Evolutionary conservation across 106 monocot species (phyloP), one percentile per base, ranked within the genome.

Genomic region (Narthecium ossifragum): DNA sequence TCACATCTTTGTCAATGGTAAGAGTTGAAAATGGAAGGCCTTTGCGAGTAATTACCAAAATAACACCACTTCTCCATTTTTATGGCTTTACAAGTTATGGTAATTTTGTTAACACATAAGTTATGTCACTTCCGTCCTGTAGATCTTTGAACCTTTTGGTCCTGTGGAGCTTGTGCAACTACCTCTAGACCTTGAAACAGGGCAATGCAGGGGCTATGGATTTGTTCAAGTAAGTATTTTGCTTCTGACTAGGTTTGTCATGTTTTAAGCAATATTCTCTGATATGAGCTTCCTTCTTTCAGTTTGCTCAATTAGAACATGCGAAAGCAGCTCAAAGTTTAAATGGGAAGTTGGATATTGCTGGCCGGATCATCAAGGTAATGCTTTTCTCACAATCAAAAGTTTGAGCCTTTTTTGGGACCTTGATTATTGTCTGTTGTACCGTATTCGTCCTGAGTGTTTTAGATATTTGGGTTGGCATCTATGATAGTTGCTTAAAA

Each of bases 131-230:
- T n/a, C n/a, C n/a, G n/a, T 37, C 37, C 11, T 60, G 11, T 24
- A 91, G 91, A 70, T 85, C 38, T 91, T 91, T 83, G 91, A 91
- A 63, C 76, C 91, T 22, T 91, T 91, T 86, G 85, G 91, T 17
- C 61, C 70, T 5, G 91, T 91, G 21, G 91, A 91, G 65, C 80
- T 91, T 73, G 85, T 91, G 20, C 91, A 91, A 50, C 48, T 91
- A 57, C 91, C 85, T 21, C 25, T 80, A 6, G 91, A 91, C 76
- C 70, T 71, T 24, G 78, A 83, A 36, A 86, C 79, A 26, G 82
- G 82, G 39, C 76, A 86, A n/a, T 91, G 91, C 55, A 82, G 72
- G 77, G 91, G 91, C 8, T 91, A 77, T 83, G 91, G 82, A 11
- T 91, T 91, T 73, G 64, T 91, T 34, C 91, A 91, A 60, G 91